Evolutionary conservation across 768 basidiomycete species (phyloP), one percentile per base, ranked within the genome.

Genomic region (Russula sp.): DNA sequence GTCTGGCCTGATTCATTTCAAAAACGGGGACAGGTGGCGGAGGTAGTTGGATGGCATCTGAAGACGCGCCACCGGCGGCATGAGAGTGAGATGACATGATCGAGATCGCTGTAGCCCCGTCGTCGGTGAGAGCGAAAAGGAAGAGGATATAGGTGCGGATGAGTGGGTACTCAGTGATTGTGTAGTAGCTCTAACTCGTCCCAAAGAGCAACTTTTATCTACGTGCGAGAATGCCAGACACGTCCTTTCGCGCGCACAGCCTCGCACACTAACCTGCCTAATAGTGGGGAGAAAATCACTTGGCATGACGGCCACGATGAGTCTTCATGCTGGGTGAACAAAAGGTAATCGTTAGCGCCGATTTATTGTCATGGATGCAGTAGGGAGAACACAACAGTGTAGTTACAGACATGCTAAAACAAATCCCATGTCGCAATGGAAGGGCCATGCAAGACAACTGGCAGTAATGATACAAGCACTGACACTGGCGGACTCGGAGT

Each of bases 11-110:
- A 20, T 51, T 59, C 14, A 10, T 48, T 16, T 50, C 14, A 7
- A 49, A n/a, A 13, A 38, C 24, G 18, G 49, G 10, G 2, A 7
- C 1, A 11, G 58, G 18, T 28, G 16, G 18, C 11, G 16, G 16
- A 44, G 58, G 48, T n/a, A 26, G 2, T 6, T 46, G 16, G 22
- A 36, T 38, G 58, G 1, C 18, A 16, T n/a, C 14, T 16, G 58
- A 40, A 38, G 42, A 44, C 9, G 44, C 20, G 44, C n/a, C 24
- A 20, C 18, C n/a, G 11, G 36, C 7, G n/a, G 5, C 28, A 24
- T 38, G 58, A 51, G 49, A 4, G 18, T 28, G 32, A n/a, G 58
- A n/a, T 26, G 26, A 28, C 58, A 51, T 59, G 36, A 36, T 18
- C 34, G 36, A 46, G n/a, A 9, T 22, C 20, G 44, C 20, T n/a